Conservation (phyloP, 139 green algal species). For the Spirogloea muscicola region DNA sequence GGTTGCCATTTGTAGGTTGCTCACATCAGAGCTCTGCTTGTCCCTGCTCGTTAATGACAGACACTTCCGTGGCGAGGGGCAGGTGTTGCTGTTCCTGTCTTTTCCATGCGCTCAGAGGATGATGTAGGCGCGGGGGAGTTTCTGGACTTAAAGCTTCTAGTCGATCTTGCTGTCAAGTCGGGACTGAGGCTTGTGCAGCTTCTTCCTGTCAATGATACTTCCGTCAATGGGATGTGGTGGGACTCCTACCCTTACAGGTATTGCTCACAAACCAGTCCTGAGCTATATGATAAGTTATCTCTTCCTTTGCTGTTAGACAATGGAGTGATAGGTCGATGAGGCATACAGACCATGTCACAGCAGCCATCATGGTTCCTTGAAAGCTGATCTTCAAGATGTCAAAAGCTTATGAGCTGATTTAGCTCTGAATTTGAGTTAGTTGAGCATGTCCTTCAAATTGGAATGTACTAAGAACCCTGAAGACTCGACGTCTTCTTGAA, state of each 20-base stretch:
- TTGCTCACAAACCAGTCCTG: no score
- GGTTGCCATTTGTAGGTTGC: neutral
- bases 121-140: constrained; percentile 87
- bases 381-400: neutral
- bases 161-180: constrained; percentile 63
- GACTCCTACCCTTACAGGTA: constrained; percentile 93
- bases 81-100: constrained; percentile 85
- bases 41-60: constrained; percentile 28
- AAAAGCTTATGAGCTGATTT: neutral
- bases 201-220: constrained; percentile 94
- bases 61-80: constrained; percentile 74
- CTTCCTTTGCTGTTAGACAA: no score
- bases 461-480: neutral
- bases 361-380: neutral
- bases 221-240: constrained; percentile 82
- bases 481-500: neutral
- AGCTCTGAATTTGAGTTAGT: neutral
- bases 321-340: no score
- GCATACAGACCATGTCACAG: no score
- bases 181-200: constrained; percentile 79
- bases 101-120: constrained; percentile 70
- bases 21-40: neutral
- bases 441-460: neutral
- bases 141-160: constrained; percentile 74
- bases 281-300: no score